Percentiles rank a stretch among this genome's conserved stretches.
Evolutionary conservation across 2,329 filamentous ascomycete genomes (phyloP).

Genomic region (Aspergillus udagawae): DNA sequence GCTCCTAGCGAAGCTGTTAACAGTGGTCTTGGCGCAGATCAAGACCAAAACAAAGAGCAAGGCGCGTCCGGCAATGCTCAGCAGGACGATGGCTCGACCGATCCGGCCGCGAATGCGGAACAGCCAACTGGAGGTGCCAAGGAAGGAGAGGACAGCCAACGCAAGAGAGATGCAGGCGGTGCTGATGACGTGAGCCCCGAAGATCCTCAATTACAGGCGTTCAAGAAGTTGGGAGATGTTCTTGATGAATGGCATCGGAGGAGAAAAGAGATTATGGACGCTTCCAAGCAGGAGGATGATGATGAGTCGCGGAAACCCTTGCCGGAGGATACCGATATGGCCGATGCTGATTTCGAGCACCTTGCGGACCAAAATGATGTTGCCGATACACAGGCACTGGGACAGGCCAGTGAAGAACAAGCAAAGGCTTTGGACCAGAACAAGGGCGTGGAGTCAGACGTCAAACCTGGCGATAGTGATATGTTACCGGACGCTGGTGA

Average conservation of each 20-base stretch:
- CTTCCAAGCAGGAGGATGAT: slow-evolving; percentile 49
- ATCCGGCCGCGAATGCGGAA: slow-evolving; percentile 45
- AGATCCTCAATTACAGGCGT: slow-evolving; percentile 60
- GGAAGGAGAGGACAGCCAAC: slow-evolving; percentile 37
- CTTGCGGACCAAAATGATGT: slow-evolving; percentile 75
- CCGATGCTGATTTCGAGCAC: slow-evolving; percentile 86
- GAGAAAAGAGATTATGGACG: slow-evolving; percentile 73
- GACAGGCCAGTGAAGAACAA: slow-evolving; percentile 82
- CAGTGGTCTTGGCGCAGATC: slow-evolving; percentile 35
- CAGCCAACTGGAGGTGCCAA: slow-evolving; percentile 41
- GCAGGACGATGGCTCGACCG: slow-evolving; percentile 41
- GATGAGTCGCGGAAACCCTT: slow-evolving; percentile 47
- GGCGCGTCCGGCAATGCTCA: slow-evolving; percentile 46
- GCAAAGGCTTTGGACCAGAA: slow-evolving; percentile 79
- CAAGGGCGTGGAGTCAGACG: slow-evolving; percentile 73
- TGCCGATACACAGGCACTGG: slow-evolving; percentile 87
- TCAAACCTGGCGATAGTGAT: slow-evolving; percentile 52
- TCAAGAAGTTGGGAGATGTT: slow-evolving; percentile 91
- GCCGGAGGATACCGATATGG: slow-evolving; percentile 64
- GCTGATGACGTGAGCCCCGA: slow-evolving; percentile 32
- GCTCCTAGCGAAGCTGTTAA: slow-evolving; percentile 41
- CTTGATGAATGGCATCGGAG: slow-evolving; percentile 90
- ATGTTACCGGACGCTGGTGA: slow-evolving; percentile 53
- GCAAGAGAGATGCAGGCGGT: slow-evolving; percentile 34
- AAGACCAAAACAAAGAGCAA: slow-evolving; percentile 41